These are phyloP conservation scores for Thermochaetoides dissita DNA, from an alignment of 2,329 filamentous ascomycete genomes.

Conservation along the genomic window DNA sequence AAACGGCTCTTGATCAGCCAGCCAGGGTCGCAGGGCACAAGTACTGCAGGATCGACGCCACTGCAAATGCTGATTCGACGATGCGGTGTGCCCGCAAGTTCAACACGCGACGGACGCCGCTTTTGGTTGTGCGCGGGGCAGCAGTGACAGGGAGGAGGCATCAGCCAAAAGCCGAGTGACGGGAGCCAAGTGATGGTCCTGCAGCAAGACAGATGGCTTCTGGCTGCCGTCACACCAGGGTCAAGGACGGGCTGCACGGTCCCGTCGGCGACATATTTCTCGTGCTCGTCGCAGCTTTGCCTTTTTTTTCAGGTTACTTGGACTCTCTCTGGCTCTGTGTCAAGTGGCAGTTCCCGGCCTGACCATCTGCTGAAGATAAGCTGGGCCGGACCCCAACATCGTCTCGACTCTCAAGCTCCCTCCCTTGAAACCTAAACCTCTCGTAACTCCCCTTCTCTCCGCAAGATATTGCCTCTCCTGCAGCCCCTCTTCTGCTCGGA, in stretches of 20 bases:
- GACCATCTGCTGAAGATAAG: too few relatives aligned
- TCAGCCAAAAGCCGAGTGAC: constrained; percentile 4
- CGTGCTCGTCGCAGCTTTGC: neutral
- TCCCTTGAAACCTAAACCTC: too few relatives aligned
- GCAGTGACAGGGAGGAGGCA: neutral
- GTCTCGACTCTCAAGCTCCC: neutral
- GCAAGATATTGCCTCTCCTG: neutral
- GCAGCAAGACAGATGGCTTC: constrained; percentile 3
- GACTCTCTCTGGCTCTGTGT: neutral
- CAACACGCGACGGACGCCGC: too few relatives aligned
- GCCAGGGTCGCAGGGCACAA: too few relatives aligned
- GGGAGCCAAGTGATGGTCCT: neutral
- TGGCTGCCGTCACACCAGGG: too few relatives aligned
- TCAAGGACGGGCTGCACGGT: neutral
- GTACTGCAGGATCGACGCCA: constrained; percentile 2
- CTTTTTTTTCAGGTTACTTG: neutral
- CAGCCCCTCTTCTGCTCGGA: constrained; percentile 1
- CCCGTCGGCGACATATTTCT: constrained; percentile 1
- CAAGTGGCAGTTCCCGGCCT: too few relatives aligned
- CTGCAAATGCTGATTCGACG: constrained; percentile 9
- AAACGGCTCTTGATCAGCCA: too few relatives aligned
- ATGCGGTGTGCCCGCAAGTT: neutral
- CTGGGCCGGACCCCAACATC: neutral
- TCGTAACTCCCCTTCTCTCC: neutral
- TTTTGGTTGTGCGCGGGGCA: constrained; percentile 3